Conservation (phyloP, 768 basidiomycete species). For the Megacollybia marginata region DNA sequence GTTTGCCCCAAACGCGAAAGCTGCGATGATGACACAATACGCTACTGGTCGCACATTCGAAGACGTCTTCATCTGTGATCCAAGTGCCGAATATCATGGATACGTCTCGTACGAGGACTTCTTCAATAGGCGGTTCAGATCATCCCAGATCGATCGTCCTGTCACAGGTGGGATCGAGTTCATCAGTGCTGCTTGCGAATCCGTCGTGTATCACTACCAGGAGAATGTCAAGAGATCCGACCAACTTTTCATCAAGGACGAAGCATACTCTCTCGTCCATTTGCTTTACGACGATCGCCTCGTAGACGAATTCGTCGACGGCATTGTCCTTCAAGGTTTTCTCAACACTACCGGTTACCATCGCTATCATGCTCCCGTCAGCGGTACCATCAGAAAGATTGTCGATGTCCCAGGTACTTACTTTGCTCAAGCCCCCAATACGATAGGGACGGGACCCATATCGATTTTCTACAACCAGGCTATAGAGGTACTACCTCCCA, state of each 20-base stretch:
- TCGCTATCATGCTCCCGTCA: constrained; percentile 44
- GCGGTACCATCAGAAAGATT: too few relatives aligned
- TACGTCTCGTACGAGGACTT: constrained; percentile 34
- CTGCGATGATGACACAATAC: constrained; percentile 1
- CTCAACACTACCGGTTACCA: constrained; percentile 40
- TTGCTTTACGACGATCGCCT: constrained; percentile 31
- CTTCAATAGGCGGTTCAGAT: constrained; percentile 30
- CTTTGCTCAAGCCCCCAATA: constrained; percentile 24
- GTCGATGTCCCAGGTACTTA: constrained; percentile 34
- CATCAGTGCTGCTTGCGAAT: constrained; percentile 39
- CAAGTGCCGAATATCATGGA: constrained; percentile 25
- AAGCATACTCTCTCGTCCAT: constrained; percentile 39
- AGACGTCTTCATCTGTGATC: constrained; percentile 13
- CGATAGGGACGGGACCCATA: too few relatives aligned
- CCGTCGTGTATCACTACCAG: constrained; percentile 27
- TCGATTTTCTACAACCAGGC: too few relatives aligned
- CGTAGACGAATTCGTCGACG: constrained; percentile 32
- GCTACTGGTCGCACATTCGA: constrained; percentile 12
- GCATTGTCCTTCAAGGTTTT: constrained; percentile 38
- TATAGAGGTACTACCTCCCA: too few relatives aligned
- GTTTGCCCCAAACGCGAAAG: not conserved
- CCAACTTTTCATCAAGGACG: constrained; percentile 43
- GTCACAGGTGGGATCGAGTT: constrained; percentile 17
- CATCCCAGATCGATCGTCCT: constrained; percentile 25
- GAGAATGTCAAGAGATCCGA: constrained; percentile 26